Base-by-base conservation (phyloP, 2,329 filamentous ascomycete genomes). In the Epichloe typhina region DNA sequence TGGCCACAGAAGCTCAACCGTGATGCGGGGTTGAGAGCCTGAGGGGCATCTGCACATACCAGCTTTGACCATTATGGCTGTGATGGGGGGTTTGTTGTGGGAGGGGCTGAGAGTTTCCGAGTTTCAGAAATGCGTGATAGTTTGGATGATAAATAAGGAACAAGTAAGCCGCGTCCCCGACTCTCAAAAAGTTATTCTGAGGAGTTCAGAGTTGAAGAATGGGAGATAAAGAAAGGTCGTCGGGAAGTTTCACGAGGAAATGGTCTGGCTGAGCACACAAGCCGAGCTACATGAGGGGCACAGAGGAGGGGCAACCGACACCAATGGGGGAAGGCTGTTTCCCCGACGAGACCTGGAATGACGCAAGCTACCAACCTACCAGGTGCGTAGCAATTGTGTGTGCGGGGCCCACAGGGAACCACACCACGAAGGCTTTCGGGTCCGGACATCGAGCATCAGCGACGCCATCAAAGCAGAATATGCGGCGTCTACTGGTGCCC, bases 1-100 rank as follows among this genome's bases (percentile, higher is more conserved):
- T 46, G 37, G 40, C 50, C 17, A 31, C 21, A 23, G 38, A 17
- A 26, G 44, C 39, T 41, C 45, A 52, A 47, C 19, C 35, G 42
- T 47, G 50, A 55, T 56, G 61, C 57, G 61, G 60, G 58, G 57
- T 58, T 56, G 50, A 54, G 56, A 52, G 53, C 54, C 49, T 55
- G 50, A 54, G 56, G 52, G 53, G 55, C 49, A 53, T 43, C 23
- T 39, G 35, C 36, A 62, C 72, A 59, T 73, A 80, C 77, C 77
- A 68, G 77, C 77, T 70, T 81, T 81, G 60, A 80, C 77, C 77
- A 80, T 80, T 58, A 61, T 69, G 62, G 61, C 47, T 40, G 17
- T 8, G 43, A 45, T 19, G 43, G 21, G 9, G 3, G 5, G 12
- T 40, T 19, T n/a, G 38, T 15, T 17, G 41, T 42, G n/a, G 19